Evolutionary conservation across 805 yeast species (phyloP), one percentile per base, ranked within the genome.

Genomic region (Zygotorulaspora sp.): DNA sequence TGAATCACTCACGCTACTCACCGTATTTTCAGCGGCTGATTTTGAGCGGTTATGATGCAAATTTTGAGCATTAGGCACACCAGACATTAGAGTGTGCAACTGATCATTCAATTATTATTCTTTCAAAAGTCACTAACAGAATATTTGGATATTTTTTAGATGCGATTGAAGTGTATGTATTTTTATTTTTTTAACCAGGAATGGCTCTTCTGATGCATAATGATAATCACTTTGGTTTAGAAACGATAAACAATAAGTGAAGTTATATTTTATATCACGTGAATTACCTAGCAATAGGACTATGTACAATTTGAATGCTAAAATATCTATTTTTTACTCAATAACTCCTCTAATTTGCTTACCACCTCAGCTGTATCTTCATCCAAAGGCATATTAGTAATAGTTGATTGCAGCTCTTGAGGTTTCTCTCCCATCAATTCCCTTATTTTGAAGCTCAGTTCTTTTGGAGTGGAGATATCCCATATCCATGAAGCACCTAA

Each of bases 401-500:
- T 40, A 18, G 30, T 15, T 3, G 33, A 32, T 49, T 66, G 68
- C 38, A 63, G 61, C n/a, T 36, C 17, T 41, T 77, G 76, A 19
- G 74, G 75, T 36, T 75, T 75, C 35, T 75, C 77, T 8, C 92
- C 94, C 27, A 94, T 92, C 50, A 83, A 62, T 35, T 67, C 58
- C 58, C 78, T 80, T 78, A 84, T 75, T 53, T 72, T 72, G 65
- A 68, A 67, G 2, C 89, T 81, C 58, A 87, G 84, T 55, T 87
- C 96, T 39, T 70, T 67, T 32, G 81, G 67, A 19, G 66, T 69
- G 6, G 84, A 74, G 8, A 87, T 80, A 53, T 87, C 95, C 62
- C 73, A 70, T 27, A 78, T 68, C 96, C 96, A 88, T 52, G 86
- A 79, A 2, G 78, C 68, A 2, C 95, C 94, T 26, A 84, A 74